Base-by-base conservation (phyloP, 352 stramenopile species). In the Pythium plurisporium region DNA sequence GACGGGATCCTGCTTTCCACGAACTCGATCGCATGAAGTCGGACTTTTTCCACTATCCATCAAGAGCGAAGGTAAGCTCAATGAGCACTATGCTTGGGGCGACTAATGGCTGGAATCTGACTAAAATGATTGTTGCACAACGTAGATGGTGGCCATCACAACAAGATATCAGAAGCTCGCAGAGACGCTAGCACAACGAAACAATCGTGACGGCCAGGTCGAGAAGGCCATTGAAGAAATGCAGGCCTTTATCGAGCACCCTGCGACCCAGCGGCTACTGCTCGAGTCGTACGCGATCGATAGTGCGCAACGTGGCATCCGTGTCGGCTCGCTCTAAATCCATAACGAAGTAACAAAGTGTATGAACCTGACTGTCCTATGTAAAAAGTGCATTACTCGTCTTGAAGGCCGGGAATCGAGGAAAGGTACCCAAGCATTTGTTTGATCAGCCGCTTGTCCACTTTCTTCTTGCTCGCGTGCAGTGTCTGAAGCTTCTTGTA, bases 361-460 rank as follows among this genome's bases (percentile, higher is more conserved):
- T n/a, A n/a, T 36, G 9, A 19, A 43, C 36, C 2, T 43, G 8
- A 30, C 10, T 42, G 9, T 42, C 19, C 27, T 42, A 22, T 19
- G 8, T 19, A 27, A 11, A 26, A 5, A 20, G 5, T n/a, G 19
- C 5, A 26, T 19, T 55, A 29, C 36, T 53, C 45, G 20, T 82
- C 62, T 62, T 88, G 74, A 17, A 91, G 48, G 8, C 64, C 74
- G 30, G 74, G 76, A 17, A 94, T 79, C 15, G 76, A 86, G 25
- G 83, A 77, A 34, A 94, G 58, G 59, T 94, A 94, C 33, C 68
- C 72, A 25, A 94, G 66, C 78, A 94, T 89, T 55, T 92, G 74
- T 62, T 94, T 94, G 58, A 92, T 74, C 38, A 91, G 56, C 50
- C 80, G 87, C 64, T 89, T 89, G 68, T 94, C 82, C 36, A 86